phyloP scores from a whole-genome alignment of 306 rosid species.

The Dalbergia cultrata region DNA sequence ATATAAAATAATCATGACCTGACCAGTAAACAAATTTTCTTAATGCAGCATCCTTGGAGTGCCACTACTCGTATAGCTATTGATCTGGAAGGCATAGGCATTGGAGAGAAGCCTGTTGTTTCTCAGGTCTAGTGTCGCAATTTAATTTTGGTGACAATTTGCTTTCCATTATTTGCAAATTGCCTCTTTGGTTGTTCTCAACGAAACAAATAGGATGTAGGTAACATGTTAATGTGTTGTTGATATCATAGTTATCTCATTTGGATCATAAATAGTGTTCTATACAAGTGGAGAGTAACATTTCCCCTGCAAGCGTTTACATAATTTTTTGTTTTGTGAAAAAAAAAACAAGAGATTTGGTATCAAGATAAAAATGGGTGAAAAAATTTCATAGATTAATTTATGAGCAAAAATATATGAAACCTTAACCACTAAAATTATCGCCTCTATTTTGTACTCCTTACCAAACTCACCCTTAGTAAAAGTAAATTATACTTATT shows the following conservation, averaged over 20 bases:
- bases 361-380: too few relatives aligned
- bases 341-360: too few relatives aligned
- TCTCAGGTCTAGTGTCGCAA: conserved; percentile 76
- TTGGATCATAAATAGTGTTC: not conserved
- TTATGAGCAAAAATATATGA: too few relatives aligned
- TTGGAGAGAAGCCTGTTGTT: conserved; percentile 92
- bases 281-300: not conserved
- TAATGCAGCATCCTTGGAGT: conserved; percentile 95
- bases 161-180: not conserved
- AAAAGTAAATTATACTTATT: too few relatives aligned
- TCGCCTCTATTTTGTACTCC: too few relatives aligned
- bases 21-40: conserved; percentile 37
- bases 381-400: too few relatives aligned
- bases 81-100: conserved; percentile 97
- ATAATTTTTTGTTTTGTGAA: not conserved
- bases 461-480: too few relatives aligned
- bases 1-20: conserved; percentile 1
- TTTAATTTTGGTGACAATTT: not conserved
- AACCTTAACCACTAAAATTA: too few relatives aligned
- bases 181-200: not conserved
- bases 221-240: not conserved
- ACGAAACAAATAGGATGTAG: not conserved
- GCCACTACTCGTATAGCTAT: conserved; percentile 73
- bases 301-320: not conserved
- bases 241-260: conserved; percentile 16